Percentiles rank a stretch among this genome's conserved stretches.
These are phyloP conservation scores for Zygotorulaspora chibaensis DNA, from an alignment of 805 yeast genomes.

Conservation along the genomic window DNA sequence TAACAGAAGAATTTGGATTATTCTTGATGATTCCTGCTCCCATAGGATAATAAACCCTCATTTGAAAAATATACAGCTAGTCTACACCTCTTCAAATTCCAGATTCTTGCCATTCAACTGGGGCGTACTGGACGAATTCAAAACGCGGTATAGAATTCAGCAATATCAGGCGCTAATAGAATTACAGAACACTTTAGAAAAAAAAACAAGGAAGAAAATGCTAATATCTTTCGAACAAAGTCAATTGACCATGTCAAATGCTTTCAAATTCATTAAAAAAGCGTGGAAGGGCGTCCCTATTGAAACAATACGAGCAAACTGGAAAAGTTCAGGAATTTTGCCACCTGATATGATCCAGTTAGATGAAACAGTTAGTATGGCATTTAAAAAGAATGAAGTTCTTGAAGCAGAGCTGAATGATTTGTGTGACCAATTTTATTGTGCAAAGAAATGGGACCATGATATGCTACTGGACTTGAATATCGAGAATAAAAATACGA, in stretches of 20 bases:
- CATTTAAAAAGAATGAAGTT: constrained; percentile 34
- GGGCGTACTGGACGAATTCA: constrained; percentile 61
- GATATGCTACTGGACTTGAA: constrained; percentile 49
- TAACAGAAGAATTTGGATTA: constrained; percentile 49
- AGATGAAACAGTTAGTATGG: constrained; percentile 32
- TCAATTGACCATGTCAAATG: constrained; percentile 49
- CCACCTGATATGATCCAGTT: constrained; percentile 32
- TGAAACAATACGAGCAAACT: constrained; percentile 38
- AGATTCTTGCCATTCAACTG: constrained; percentile 57
- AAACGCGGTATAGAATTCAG: constrained; percentile 51
- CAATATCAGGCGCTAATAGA: constrained; percentile 44
- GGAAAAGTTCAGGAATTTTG: constrained; percentile 43
- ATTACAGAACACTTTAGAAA: constrained; percentile 26
- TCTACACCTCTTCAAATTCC: constrained; percentile 38
- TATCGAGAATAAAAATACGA: constrained; percentile 40
- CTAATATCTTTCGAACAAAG: constrained; percentile 38
- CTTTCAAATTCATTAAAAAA: constrained; percentile 53
- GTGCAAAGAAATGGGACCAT: constrained; percentile 54
- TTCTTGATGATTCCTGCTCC: constrained; percentile 58
- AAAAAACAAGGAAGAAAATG: constrained; percentile 17
- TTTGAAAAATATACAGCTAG: constrained; percentile 40
- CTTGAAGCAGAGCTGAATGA: constrained; percentile 41
- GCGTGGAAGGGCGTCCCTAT: constrained; percentile 48
- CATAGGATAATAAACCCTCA: constrained; percentile 55
- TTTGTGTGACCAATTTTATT: constrained; percentile 46